A percentile compares a stretch with the other conserved stretches of the same genome.
Conservation (phyloP, 345 rosid species). For the Eucalyptus paniculata region DNA sequence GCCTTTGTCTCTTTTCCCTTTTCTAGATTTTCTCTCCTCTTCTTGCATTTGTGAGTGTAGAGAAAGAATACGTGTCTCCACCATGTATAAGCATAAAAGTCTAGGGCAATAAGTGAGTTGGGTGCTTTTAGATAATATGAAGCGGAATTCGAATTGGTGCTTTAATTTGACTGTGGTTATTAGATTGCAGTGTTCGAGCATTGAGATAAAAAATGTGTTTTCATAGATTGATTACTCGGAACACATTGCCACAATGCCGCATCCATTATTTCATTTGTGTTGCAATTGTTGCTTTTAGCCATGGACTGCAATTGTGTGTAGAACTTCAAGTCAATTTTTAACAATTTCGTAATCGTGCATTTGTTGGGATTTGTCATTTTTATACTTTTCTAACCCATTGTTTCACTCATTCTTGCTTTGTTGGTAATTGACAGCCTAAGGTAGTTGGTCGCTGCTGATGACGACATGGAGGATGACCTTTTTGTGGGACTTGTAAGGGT, state of each 20-base stretch:
- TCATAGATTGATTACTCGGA: not conserved
- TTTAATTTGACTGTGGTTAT: no score
- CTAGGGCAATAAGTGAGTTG: not conserved
- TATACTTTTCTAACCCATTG: not conserved
- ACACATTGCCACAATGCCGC: fast-evolving
- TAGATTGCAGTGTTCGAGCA: not conserved
- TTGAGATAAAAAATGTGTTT: not conserved
- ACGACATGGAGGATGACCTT: not conserved
- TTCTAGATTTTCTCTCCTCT: no score
- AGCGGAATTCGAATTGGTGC: fast-evolving
- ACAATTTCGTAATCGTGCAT: not conserved
- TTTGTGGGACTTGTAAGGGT: not conserved
- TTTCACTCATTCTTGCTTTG: not conserved
- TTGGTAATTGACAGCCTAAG: not conserved
- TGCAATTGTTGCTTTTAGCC: not conserved
- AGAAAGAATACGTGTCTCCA: not conserved
- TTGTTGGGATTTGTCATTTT: not conserved
- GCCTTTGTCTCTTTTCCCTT: not conserved
- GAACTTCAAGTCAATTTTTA: not conserved
- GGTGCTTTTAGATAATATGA: not conserved
- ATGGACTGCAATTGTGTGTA: not conserved
- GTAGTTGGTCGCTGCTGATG: not conserved
- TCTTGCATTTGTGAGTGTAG: not conserved
- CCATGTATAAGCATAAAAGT: not conserved
- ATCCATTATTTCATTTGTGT: not conserved